Percentiles rank a stretch among this genome's conserved stretches.
Evolutionary conservation across 1,284 basidiomycete genomes (phyloP).

Genomic region (Malassezia dermatis): DNA sequence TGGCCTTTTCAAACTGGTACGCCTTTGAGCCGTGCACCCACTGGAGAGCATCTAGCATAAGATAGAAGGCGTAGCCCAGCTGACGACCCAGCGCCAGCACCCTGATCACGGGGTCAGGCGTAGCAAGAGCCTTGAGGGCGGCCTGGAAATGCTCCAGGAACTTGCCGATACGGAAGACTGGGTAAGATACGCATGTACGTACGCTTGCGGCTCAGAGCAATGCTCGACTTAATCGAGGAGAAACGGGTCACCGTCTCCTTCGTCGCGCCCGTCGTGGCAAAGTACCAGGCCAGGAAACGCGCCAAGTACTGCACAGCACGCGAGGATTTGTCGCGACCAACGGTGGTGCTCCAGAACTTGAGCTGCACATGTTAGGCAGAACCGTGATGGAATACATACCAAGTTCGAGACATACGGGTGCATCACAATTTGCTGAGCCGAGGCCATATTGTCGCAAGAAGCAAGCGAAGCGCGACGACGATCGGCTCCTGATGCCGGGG

Average conservation of each 20-base stretch:
- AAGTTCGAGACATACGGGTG: constrained; percentile 45
- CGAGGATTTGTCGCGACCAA: constrained; percentile 59
- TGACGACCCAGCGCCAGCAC: constrained; percentile 73
- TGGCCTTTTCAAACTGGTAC: constrained; percentile 53
- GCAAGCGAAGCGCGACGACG: background rate
- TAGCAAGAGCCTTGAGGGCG: constrained; percentile 64
- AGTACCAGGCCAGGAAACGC: constrained; percentile 74
- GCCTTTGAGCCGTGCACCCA: constrained; percentile 45
- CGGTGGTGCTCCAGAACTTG: constrained; percentile 48
- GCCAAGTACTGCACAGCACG: constrained; percentile 84
- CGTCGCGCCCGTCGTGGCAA: constrained; percentile 48
- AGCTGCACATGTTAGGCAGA: constrained; percentile 19
- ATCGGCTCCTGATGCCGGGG: background rate
- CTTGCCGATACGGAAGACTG: constrained; percentile 86
- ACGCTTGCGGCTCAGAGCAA: constrained; percentile 50
- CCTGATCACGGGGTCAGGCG: constrained; percentile 61
- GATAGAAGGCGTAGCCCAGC: constrained; percentile 80
- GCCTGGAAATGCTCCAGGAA: constrained; percentile 89
- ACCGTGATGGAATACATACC: constrained; percentile 13
- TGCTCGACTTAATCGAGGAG: constrained; percentile 49
- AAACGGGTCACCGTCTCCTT: constrained; percentile 49
- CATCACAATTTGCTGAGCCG: constrained; percentile 44
- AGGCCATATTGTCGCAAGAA: constrained; percentile 28
- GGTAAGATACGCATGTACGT: constrained; percentile 7
- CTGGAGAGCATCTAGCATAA: constrained; percentile 50